Conservation (phyloP, 2,329 filamentous ascomycete species). For the Aspergillus fischeri region DNA sequence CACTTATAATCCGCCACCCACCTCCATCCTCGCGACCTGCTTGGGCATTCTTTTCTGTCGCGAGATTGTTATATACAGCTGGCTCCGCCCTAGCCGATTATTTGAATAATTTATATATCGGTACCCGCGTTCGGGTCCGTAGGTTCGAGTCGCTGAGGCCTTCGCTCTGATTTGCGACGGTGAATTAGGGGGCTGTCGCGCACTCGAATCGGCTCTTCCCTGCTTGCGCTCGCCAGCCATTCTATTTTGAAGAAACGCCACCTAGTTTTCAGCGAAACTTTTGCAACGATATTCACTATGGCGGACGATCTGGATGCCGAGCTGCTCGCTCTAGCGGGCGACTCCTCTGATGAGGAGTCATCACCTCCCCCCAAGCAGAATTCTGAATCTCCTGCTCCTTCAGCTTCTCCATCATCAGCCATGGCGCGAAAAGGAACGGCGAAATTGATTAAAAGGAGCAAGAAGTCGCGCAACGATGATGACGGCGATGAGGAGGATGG, state of each 20-base stretch:
- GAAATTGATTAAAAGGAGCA: constrained; percentile 36
- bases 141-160: not conserved
- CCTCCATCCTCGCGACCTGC: not conserved
- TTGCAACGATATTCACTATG: constrained; percentile 52
- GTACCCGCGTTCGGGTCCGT: not conserved
- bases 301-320: constrained; percentile 82
- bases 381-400: constrained; percentile 50
- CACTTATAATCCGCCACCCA: constrained; percentile 8
- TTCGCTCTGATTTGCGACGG: not conserved
- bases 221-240: not conserved
- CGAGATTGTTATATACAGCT: not conserved
- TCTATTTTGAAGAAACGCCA: constrained; percentile 1
- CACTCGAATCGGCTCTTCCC: not conserved
- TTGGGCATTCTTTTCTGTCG: not conserved
- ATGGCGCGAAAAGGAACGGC: constrained; percentile 47
- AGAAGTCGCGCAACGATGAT: constrained; percentile 48
- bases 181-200: not conserved
- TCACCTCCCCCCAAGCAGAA: constrained; percentile 53
- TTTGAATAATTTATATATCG: not conserved
- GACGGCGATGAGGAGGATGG: constrained; percentile 66
- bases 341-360: constrained; percentile 51
- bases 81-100: not conserved
- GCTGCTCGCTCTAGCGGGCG: constrained; percentile 84
- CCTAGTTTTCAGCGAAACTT: constrained; percentile 9
- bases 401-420: constrained; percentile 47